Evolutionary conservation across 1,139 yeast genomes (phyloP).

Genomic region (Saccharomyces pastorianus): DNA sequence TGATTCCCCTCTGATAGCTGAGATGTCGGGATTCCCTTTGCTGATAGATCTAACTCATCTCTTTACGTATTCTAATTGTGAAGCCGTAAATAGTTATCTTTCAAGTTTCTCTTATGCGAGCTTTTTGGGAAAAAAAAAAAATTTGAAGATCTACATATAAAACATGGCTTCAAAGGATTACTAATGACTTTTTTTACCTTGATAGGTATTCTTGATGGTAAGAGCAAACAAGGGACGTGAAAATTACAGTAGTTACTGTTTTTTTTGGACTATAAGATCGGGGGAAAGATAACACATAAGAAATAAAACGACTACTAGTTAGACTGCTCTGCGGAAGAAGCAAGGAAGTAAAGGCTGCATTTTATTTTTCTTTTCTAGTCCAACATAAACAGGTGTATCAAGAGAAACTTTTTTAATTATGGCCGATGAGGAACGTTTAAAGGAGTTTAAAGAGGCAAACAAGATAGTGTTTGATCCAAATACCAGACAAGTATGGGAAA

Average conservation of each 20-base stretch:
- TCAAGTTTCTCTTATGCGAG: neutral
- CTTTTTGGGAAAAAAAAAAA: neutral
- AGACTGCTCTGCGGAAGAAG: neutral
- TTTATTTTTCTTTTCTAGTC: neutral
- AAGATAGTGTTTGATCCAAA: constrained; percentile 31
- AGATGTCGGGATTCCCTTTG: neutral
- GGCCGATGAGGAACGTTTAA: constrained; percentile 30
- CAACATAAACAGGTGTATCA: neutral
- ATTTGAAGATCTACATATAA: neutral
- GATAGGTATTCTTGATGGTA: neutral
- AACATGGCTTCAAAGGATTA: neutral
- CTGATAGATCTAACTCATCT: neutral
- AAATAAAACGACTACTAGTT: neutral
- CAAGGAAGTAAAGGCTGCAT: neutral
- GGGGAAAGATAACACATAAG: neutral
- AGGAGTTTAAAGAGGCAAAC: constrained; percentile 31
- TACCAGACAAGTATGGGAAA: constrained; percentile 33
- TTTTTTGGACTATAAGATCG: neutral
- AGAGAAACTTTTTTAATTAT: constrained; percentile 7
- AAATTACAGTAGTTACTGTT: neutral
- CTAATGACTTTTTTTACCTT: neutral
- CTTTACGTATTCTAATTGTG: neutral
- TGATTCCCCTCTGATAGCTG: neutral
- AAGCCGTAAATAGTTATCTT: neutral
- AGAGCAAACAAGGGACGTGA: neutral